Evolutionary conservation across 768 basidiomycete species (phyloP).

Genomic region (Termitomyces sp.): DNA sequence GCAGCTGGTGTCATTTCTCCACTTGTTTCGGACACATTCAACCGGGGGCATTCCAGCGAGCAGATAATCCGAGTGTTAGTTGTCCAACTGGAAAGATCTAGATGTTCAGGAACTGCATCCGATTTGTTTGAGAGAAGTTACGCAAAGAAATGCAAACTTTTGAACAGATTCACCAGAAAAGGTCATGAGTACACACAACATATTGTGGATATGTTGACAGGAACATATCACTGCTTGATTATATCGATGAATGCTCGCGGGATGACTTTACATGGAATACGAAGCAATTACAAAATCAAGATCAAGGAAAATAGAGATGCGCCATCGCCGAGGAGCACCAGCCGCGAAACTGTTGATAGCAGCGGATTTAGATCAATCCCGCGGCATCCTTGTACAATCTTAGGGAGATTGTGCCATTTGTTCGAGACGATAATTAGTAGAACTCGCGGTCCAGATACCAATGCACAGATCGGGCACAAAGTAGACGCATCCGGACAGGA

Average conservation of each 20-base stretch:
- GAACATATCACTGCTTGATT: constrained; percentile 43
- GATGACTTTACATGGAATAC: constrained; percentile 45
- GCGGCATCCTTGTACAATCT: background rate
- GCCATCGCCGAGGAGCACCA: constrained; percentile 48
- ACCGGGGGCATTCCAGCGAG: constrained; percentile 46
- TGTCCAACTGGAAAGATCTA: constrained; percentile 42
- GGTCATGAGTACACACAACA: constrained; percentile 32
- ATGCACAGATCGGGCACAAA: constrained; percentile 54
- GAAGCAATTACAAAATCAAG: background rate
- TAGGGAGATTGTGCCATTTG: background rate
- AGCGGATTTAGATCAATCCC: constrained; percentile 28
- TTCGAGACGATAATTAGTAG: background rate
- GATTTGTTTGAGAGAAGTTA: constrained; percentile 55
- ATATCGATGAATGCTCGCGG: constrained; percentile 57
- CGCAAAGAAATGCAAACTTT: background rate
- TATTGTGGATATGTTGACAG: constrained; percentile 54
- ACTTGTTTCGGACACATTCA: constrained; percentile 36
- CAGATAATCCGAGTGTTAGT: constrained; percentile 47
- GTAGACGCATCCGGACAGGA: constrained; percentile 46
- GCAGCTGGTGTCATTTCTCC: constrained; percentile 25
- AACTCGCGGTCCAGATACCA: background rate
- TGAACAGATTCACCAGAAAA: background rate
- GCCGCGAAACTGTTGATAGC: constrained; percentile 52
- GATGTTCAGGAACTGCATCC: constrained; percentile 37
- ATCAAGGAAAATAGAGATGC: background rate